Percentiles rank a stretch among this genome's conserved stretches.
Conservation (phyloP, 331 rosid genomes). For the Malus hybrid region DNA sequence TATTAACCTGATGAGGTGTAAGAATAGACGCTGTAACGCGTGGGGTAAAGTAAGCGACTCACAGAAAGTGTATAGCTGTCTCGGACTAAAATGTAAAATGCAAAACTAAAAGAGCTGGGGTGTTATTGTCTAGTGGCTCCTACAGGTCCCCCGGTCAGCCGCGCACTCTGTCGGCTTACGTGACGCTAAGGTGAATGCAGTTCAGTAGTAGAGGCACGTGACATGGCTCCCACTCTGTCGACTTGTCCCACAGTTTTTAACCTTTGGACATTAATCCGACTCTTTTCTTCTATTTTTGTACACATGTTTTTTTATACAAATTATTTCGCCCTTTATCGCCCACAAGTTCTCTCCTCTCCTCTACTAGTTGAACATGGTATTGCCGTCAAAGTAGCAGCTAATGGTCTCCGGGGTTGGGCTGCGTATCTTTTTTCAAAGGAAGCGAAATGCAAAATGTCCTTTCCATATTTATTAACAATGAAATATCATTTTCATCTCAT, state of each 20-base stretch:
- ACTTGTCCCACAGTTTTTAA: slow-evolving; percentile 8
- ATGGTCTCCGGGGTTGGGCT: too few species aligned
- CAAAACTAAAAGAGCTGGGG: not conserved
- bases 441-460: too few species aligned
- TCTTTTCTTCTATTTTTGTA: not conserved
- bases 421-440: too few species aligned
- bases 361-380: too few species aligned
- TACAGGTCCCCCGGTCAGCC: slow-evolving; percentile 10
- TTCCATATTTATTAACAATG: too few species aligned
- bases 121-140: slow-evolving; percentile 1
- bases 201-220: slow-evolving; percentile 9
- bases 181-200: slow-evolving; percentile 8
- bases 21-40: too few species aligned
- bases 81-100: not conserved
- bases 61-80: slow-evolving; percentile 8
- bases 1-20: too few species aligned
- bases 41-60: not conserved
- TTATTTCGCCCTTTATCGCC: too few species aligned
- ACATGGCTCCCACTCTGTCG: slow-evolving; percentile 18
- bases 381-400: too few species aligned
- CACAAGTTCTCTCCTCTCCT: too few species aligned
- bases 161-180: slow-evolving; percentile 24
- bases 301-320: not conserved
- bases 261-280: not conserved
- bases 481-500: too few species aligned